These are phyloP conservation scores for Russula ochroleuca DNA, from an alignment of 768 basidiomycete genomes.

Conservation along the genomic window DNA sequence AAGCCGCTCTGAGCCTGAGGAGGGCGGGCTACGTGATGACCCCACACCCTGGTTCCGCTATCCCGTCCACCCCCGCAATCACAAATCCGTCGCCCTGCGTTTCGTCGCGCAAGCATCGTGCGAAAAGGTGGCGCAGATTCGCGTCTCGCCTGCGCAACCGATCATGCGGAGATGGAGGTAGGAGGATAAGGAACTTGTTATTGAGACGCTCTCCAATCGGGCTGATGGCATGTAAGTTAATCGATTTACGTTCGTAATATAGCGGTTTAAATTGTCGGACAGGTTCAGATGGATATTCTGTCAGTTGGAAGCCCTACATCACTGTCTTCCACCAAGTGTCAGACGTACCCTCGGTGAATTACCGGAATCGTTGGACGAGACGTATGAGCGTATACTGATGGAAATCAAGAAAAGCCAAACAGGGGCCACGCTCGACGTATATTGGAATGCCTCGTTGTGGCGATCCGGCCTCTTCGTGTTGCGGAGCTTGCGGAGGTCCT, in stretches of 20 bases:
- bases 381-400: constrained; percentile 1
- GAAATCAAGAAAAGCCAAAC: background rate
- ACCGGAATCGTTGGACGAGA: background rate
- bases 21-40: constrained; percentile 47
- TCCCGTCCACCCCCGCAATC: constrained; percentile 24
- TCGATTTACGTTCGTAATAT: background rate
- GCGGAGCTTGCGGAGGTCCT: background rate
- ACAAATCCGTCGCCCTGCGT: too few relatives aligned
- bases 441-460: constrained; percentile 1
- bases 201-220: background rate
- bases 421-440: background rate
- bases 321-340: background rate
- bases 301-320: background rate
- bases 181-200: background rate
- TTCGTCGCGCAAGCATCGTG: too few relatives aligned
- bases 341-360: background rate
- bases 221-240: background rate
- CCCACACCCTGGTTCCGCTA: constrained; percentile 16
- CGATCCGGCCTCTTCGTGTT: constrained; percentile 6
- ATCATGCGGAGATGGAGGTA: background rate
- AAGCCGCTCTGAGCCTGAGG: constrained; percentile 43
- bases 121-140: too few relatives aligned
- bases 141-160: background rate
- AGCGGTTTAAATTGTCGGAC: background rate
- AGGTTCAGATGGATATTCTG: background rate